Evolutionary conservation across 805 yeast species (phyloP).

Genomic region (Metschnikowia lachancei): DNA sequence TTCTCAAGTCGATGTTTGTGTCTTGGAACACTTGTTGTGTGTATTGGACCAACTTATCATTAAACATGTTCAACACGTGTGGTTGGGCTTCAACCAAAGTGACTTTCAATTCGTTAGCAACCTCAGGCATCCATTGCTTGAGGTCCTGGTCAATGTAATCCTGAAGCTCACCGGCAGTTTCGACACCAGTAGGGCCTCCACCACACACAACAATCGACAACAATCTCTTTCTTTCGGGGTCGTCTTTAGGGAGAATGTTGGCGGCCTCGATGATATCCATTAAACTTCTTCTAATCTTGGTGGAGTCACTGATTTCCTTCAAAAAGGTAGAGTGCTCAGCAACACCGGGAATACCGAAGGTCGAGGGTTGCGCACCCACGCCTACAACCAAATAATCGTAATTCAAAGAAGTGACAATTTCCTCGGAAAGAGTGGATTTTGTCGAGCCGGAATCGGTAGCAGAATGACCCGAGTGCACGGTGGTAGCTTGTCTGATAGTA

Average conservation of each 20-base stretch:
- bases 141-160: constrained; percentile 93
- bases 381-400: constrained; percentile 89
- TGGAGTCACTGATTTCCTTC: constrained; percentile 88
- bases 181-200: constrained; percentile 99
- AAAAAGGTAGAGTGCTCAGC: constrained; percentile 82
- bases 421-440: constrained; percentile 41
- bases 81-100: constrained; percentile 89
- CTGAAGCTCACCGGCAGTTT: constrained; percentile 93
- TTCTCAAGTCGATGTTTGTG: constrained; percentile 67
- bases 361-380: constrained; percentile 93
- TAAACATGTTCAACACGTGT: constrained; percentile 75
- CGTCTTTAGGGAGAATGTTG: constrained; percentile 67
- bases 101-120: constrained; percentile 78
- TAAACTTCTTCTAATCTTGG: constrained; percentile 73
- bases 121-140: constrained; percentile 82
- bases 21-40: constrained; percentile 73
- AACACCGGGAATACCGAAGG: constrained; percentile 94
- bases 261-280: constrained; percentile 91
- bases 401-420: constrained; percentile 45
- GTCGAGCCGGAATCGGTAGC: constrained; percentile 47
- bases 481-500: constrained; percentile 58
- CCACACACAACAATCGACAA: constrained; percentile 91
- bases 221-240: constrained; percentile 78
- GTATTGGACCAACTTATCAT: constrained; percentile 66
- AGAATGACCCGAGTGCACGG: constrained; percentile 54